These are phyloP conservation scores for Lentinula boryana DNA, from an alignment of 768 basidiomycete genomes.

Conservation along the genomic window DNA sequence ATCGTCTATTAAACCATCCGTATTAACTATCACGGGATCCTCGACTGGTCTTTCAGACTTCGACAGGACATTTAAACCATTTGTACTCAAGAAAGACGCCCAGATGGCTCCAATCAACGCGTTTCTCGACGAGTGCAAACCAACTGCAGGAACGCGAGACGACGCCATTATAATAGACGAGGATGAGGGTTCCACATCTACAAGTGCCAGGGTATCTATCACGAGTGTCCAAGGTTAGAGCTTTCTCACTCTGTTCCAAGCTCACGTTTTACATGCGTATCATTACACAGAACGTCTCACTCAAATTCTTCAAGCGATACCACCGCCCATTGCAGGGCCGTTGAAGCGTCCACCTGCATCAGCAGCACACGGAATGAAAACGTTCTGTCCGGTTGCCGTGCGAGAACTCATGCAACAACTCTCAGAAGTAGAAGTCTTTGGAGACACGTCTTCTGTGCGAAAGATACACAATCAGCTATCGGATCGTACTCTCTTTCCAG, in stretches of 20 bases:
- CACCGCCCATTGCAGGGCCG: slow-evolving; percentile 8
- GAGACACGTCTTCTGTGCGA: slow-evolving; percentile 65
- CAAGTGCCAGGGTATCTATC: slow-evolving; percentile 17
- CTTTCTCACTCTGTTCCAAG: not conserved
- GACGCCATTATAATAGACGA: slow-evolving; percentile 62
- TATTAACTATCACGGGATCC: slow-evolving; percentile 17
- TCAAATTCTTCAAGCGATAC: slow-evolving; percentile 28
- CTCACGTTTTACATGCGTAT: not conserved
- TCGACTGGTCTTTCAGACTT: slow-evolving; percentile 52
- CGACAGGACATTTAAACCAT: slow-evolving; percentile 71
- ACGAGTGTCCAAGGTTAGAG: slow-evolving; percentile 37
- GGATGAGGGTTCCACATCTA: slow-evolving; percentile 21
- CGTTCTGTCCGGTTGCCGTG: slow-evolving; percentile 30
- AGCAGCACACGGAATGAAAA: slow-evolving; percentile 20
- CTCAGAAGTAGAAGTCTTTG: slow-evolving; percentile 71
- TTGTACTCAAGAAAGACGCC: slow-evolving; percentile 70
- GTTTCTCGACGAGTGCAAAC: slow-evolving; percentile 34
- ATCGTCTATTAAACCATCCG: slow-evolving; percentile 17
- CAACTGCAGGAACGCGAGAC: slow-evolving; percentile 17
- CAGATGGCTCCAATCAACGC: slow-evolving; percentile 69
- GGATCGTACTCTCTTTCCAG: slow-evolving; percentile 56
- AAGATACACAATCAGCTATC: slow-evolving; percentile 54
- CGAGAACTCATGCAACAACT: slow-evolving; percentile 53
- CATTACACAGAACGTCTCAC: slow-evolving; percentile 29
- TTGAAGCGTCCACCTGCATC: slow-evolving; percentile 3